Base-by-base conservation (phyloP, 2,329 filamentous ascomycete genomes). In the Colletotrichum cordylinicola region DNA sequence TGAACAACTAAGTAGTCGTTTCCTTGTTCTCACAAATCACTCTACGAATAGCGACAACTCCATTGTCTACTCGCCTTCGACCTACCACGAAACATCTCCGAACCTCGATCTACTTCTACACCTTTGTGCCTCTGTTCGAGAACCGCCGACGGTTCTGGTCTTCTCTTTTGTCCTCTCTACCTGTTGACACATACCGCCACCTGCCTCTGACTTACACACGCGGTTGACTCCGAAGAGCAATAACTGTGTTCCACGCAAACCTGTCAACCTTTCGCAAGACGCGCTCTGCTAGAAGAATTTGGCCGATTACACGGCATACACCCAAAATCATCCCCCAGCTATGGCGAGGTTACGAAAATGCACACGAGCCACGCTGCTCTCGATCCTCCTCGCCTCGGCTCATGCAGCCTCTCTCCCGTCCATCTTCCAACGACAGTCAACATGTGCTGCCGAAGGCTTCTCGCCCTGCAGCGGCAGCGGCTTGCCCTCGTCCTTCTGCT, bases 401-500 rank as follows among this genome's bases (percentile, higher is more conserved):
- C 83, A 84, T 48, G 87, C 88, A 66, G 79, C 82, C 70, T 83
- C 82, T 5, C 82, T 89, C 27, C 80, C 80, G 73, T 78, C 80
- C 55, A 70, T 91, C 64, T 87, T 90, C 78, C 79, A 82, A 72
- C 86, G 89, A 72, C 83, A 84, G 60, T 84, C 85, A 55, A 88
- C 86, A 48, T 94, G 93, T 83, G 84, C 88, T 52, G 87, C 89
- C 43, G 80, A 86, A 18, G 79, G 82, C 67, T 88, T 91, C 72
- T 82, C 84, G 21, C 86, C 87, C 78, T 95, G 93, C 81, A 84
- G 88, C 24, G 84, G 88, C 29, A 81, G 84, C 33, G 86, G 85
- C 35, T 87, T 94, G 27, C 93, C 93, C 2, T 86, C 85, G 67
- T 87, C 90, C 81, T 95, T 96, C 82, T 95, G 94, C 86, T 96